Percentiles rank a stretch among this genome's conserved stretches.
Evolutionary conservation across 768 basidiomycete species (phyloP).

Genomic region (Cytidiella melzeri): DNA sequence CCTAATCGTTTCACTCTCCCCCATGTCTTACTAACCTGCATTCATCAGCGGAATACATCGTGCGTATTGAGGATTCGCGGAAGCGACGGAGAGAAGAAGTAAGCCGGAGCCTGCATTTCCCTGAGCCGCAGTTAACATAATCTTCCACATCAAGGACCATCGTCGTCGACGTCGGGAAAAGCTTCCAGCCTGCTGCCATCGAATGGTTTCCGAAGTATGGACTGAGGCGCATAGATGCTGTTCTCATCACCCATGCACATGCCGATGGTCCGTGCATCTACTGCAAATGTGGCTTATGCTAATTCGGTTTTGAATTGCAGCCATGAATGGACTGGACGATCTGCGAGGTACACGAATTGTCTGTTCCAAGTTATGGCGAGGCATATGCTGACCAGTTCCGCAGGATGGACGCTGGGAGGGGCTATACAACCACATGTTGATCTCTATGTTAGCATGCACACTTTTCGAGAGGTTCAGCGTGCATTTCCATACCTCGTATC

Average conservation of each 20-base stretch:
- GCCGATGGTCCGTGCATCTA: conserved; percentile 51
- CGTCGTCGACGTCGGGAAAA: conserved; percentile 83
- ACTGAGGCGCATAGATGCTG: conserved; percentile 62
- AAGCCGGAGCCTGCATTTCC: conserved; percentile 30
- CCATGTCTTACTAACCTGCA: not conserved
- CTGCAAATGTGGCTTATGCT: not conserved
- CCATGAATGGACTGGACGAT: conserved; percentile 89
- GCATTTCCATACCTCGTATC: conserved; percentile 80
- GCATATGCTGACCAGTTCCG: too few species aligned
- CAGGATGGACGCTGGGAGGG: conserved; percentile 67
- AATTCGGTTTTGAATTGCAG: conserved; percentile 25
- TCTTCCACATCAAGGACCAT: conserved; percentile 47
- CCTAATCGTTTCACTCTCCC: not conserved
- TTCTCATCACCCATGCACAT: conserved; percentile 86
- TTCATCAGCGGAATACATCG: conserved; percentile 63
- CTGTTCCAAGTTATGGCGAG: too few species aligned
- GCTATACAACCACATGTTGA: conserved; percentile 71
- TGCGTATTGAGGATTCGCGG: conserved; percentile 49
- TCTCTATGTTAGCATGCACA: conserved; percentile 61
- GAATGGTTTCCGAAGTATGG: conserved; percentile 69
- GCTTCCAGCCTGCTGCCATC: conserved; percentile 54
- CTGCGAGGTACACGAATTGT: conserved; percentile 78
- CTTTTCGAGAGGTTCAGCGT: conserved; percentile 58
- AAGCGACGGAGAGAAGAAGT: conserved; percentile 42
- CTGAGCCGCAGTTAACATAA: not conserved